Evolutionary conservation across 768 basidiomycete species (phyloP).

Genomic region (Auriscalpium vulgare): DNA sequence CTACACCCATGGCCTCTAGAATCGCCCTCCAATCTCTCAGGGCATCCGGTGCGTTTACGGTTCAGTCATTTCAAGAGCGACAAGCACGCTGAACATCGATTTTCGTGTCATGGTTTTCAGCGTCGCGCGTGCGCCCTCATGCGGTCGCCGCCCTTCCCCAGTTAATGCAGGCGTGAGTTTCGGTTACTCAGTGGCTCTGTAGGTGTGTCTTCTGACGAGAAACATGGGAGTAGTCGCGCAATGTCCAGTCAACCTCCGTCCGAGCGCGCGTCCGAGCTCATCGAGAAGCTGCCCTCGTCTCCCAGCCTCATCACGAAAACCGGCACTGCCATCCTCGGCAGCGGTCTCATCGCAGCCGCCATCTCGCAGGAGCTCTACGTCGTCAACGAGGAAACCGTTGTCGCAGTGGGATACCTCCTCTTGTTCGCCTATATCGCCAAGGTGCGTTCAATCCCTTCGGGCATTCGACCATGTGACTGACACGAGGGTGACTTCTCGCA

Average conservation of each 20-base stretch:
- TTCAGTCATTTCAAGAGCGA: too few relatives aligned
- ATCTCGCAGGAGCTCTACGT: constrained; percentile 98
- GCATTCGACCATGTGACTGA: constrained; percentile 1
- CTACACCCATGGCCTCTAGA: constrained; percentile 19
- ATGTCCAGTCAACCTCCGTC: constrained; percentile 64
- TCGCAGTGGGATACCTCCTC: constrained; percentile 77
- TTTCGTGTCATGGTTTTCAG: not conserved
- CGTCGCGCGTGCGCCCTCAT: constrained; percentile 22
- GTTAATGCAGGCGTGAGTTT: constrained; percentile 39
- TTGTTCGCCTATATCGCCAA: constrained; percentile 78
- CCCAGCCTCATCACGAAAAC: constrained; percentile 92
- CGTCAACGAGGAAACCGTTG: constrained; percentile 91
- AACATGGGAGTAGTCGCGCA: constrained; percentile 40
- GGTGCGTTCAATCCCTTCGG: constrained; percentile 33
- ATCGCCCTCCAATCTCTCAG: constrained; percentile 19
- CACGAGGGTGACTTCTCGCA: constrained; percentile 23
- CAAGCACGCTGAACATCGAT: too few relatives aligned
- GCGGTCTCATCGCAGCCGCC: constrained; percentile 81
- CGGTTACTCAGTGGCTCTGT: too few relatives aligned
- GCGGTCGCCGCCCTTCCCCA: constrained; percentile 40
- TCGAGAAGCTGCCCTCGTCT: constrained; percentile 80
- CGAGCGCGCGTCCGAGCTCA: constrained; percentile 83
- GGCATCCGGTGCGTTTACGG: constrained; percentile 14
- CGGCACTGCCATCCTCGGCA: constrained; percentile 84
- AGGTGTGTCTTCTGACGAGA: not conserved